Base-by-base conservation (phyloP, 2,329 filamentous ascomycete genomes). In the Aspergillus sp. region DNA sequence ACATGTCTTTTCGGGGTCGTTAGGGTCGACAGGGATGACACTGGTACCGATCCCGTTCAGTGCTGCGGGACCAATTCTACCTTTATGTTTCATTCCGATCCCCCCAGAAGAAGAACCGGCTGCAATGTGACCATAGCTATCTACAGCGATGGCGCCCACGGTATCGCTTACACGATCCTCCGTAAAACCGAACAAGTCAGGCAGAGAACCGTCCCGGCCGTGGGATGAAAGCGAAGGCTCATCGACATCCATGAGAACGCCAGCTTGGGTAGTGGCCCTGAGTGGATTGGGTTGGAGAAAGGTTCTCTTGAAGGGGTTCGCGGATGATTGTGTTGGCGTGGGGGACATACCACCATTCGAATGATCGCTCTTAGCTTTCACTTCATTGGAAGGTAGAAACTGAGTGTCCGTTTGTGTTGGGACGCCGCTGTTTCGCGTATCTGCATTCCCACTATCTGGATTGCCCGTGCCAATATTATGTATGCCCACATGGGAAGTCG, bases 81-180 rank as follows among this genome's bases (percentile, higher is more conserved):
- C 96, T 59, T 87, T 86, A 73, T 96, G 93, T 72, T 99, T 99
- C 93, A 99, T 97, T 27, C 95, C 93, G 71, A 99, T 99, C 1
- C 95, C 95, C 5, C 95, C 95, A 15, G 96, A 99, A 2, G 95
- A 99, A 2, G 95, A 96, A 15, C 89, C 95, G 4, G 93, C 95
- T 4, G 96, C 93, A 70, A 99, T 96, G 58, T 89, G 88, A 15
- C 95, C 95, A 65, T 83, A 85, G 50, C 84, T 83, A 69, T 99
- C 95, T 62, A 99, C 88, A 11, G 92, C 95, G 69, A 99, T 96
- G 27, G 93, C 95, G 45, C 96, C 95, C 58, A 99, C 92, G 12
- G 95, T 99, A 77, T 99, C 95, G 3, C 89, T 96, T 66, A 99
- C 82, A 68, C 89, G 83, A 61, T 91, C 86, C 24, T 53, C 51